Percentiles rank a stretch among this genome's conserved stretches.
Conservation (phyloP, 1,284 basidiomycete genomes). For the Schizopora paradoxa region DNA sequence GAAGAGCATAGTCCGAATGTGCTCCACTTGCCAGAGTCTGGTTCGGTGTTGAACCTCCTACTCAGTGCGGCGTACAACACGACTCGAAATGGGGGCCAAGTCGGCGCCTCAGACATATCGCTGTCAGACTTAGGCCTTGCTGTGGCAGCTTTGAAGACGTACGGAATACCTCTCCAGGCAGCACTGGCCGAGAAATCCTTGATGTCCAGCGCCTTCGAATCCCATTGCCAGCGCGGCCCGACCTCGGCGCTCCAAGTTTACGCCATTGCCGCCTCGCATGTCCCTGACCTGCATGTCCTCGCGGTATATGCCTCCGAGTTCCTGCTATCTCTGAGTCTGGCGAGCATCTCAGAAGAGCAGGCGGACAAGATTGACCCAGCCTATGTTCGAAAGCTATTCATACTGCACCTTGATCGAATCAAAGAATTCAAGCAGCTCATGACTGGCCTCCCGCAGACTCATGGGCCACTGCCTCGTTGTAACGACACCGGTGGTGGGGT, state of each 20-base stretch:
- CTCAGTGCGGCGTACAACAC: no score
- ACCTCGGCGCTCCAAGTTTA: slow-evolving; percentile 32
- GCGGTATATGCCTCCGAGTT: slow-evolving; percentile 32
- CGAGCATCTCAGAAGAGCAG: slow-evolving; percentile 30
- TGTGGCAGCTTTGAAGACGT: no score
- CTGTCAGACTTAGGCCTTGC: no score
- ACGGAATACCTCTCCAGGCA: no score
- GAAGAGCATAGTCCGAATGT: no score
- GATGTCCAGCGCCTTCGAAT: no score
- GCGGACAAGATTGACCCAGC: slow-evolving; percentile 32
- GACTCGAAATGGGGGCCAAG: no score
- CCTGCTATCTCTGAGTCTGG: slow-evolving; percentile 31
- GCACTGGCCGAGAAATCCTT: no score
- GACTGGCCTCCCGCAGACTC: slow-evolving; percentile 29
- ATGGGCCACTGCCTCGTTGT: slow-evolving; percentile 27
- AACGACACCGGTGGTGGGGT: slow-evolving; percentile 26
- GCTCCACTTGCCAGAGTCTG: no score
- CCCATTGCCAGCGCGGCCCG: slow-evolving; percentile 29
- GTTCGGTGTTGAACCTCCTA: no score
- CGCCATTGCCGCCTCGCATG: slow-evolving; percentile 31
- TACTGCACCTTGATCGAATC: slow-evolving; percentile 34
- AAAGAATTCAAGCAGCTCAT: slow-evolving; percentile 33
- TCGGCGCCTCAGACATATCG: no score
- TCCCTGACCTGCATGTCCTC: slow-evolving; percentile 27
- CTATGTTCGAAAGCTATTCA: slow-evolving; percentile 37